Evolutionary conservation across 2,329 filamentous ascomycete species (phyloP).

Genomic region (Calonectria hongkongensis): DNA sequence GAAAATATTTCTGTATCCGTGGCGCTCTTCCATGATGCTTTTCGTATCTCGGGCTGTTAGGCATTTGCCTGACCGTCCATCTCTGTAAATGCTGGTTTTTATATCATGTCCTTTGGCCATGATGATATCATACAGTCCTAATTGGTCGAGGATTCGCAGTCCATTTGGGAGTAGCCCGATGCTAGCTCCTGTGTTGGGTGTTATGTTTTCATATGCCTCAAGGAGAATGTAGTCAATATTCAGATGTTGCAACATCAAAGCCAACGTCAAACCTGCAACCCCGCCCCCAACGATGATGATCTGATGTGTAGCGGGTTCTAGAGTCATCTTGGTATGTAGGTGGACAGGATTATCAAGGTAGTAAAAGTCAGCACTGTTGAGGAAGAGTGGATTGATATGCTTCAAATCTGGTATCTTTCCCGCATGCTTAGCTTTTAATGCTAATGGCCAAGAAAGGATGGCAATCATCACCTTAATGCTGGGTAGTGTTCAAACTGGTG

Average conservation of each 20-base stretch:
- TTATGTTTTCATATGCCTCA: not conserved
- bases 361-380: too few species aligned
- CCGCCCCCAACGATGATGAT: constrained; percentile 5
- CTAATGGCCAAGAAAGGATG: too few species aligned
- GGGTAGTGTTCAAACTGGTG: too few species aligned
- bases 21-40: not conserved
- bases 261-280: not conserved
- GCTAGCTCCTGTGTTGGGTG: not conserved
- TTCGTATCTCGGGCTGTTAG: not conserved
- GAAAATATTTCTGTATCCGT: not conserved
- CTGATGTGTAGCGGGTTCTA: not conserved
- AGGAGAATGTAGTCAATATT: constrained; percentile 16
- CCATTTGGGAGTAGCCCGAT: constrained; percentile 14
- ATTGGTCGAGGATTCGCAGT: constrained; percentile 5
- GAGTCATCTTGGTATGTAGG: not conserved
- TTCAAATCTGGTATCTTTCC: too few species aligned
- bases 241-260: constrained; percentile 1
- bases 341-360: too few species aligned
- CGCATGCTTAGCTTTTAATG: too few species aligned
- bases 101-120: not conserved
- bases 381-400: too few species aligned
- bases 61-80: not conserved
- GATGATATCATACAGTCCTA: not conserved
- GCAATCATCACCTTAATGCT: too few species aligned
- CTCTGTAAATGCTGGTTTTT: not conserved